phyloP scores from a whole-genome alignment of 1,284 basidiomycete species.

The Rhizoctonia solani region DNA sequence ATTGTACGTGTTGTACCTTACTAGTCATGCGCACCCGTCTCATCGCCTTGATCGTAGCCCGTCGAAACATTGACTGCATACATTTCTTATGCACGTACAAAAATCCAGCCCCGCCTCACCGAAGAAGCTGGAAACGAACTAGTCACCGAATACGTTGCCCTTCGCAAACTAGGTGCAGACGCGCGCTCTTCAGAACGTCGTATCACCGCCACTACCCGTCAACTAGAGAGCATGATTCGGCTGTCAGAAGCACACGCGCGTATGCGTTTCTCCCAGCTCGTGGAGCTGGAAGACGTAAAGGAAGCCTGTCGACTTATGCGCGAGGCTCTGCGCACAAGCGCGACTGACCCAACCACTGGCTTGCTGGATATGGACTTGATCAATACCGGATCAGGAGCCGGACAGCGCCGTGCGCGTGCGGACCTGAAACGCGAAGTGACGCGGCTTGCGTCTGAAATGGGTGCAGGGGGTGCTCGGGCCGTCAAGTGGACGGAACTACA shows the following conservation, averaged over 20 bases:
- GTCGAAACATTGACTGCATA: constrained; percentile 85
- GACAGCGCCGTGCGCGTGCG: constrained; percentile 78
- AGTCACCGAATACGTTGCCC: constrained; percentile 89
- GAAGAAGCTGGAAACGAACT: constrained; percentile 85
- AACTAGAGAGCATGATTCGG: constrained; percentile 98
- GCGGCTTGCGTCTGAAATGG: constrained; percentile 62
- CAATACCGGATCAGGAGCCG: constrained; percentile 87
- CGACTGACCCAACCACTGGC: constrained; percentile 93
- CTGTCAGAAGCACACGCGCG: constrained; percentile 94
- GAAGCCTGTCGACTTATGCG: constrained; percentile 94
- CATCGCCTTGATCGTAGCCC: constrained; percentile 43
- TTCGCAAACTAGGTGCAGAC: constrained; percentile 91
- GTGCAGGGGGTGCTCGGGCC: constrained; percentile 60
- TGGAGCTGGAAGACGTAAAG: constrained; percentile 84
- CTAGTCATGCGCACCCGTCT: neutral
- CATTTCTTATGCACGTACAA: constrained; percentile 94
- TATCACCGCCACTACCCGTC: constrained; percentile 96
- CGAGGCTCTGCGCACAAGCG: constrained; percentile 91
- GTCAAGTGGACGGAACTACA: constrained; percentile 80
- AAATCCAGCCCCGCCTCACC: constrained; percentile 87
- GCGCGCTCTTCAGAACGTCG: constrained; percentile 85
- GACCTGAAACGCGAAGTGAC: constrained; percentile 84
- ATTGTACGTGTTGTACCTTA: constrained; percentile 58
- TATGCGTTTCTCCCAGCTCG: constrained; percentile 86
- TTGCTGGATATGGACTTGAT: constrained; percentile 96